Evolutionary conservation across 2,329 filamentous ascomycete species (phyloP), one percentile per base, ranked within the genome.

Genomic region (Hypocrella siamensis): DNA sequence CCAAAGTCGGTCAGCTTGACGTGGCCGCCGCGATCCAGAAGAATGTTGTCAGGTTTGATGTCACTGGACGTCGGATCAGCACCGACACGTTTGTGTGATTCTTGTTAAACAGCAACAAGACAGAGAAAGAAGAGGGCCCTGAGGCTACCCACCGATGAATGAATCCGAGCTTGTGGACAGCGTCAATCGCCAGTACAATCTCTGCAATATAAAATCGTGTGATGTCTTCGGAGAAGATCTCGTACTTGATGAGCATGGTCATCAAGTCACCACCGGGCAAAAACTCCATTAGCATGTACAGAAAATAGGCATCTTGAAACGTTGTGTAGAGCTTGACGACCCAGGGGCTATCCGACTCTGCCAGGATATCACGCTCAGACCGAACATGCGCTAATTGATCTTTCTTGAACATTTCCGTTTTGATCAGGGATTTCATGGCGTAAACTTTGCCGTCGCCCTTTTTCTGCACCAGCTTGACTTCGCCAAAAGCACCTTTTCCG

Each of bases 221-320:
- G 43, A 98, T 96, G 44, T 98, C 90, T 55, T 96, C 88, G 0
- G 85, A 93, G 56, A 98, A 98, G 54, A 98, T 94, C 55, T 98
- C 90, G 51, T 98, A 98, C 67, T 96, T 98, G 64, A 98, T 98
- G 44, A 98, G 67, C 90, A 98, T 98, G 4, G 90, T 98, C 90
- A 98, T 98, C 54, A 98, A 58, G 61, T 98, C 90, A 56, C 90
- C 90, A 56, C 90, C 90, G 6, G 90, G 90, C 55, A 98, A 70
- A 59, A 96, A 98, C 59, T 98, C 90, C 90, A 98, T 98, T 38
- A 98, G 67, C 78, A 98, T 90, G 64, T 98, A 98, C 22, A 98
- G 65, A 61, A 94, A 98, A 42, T 90, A 88, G 28, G 72, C 70
- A 53, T 98, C 90, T 58, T 98, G 90, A 66, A 98, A 98, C 1